A percentile compares a stretch with the other conserved stretches of the same genome.
These are phyloP conservation scores for Wickerhamomyces canadensis DNA, from an alignment of 805 yeast genomes.

Conservation along the genomic window DNA sequence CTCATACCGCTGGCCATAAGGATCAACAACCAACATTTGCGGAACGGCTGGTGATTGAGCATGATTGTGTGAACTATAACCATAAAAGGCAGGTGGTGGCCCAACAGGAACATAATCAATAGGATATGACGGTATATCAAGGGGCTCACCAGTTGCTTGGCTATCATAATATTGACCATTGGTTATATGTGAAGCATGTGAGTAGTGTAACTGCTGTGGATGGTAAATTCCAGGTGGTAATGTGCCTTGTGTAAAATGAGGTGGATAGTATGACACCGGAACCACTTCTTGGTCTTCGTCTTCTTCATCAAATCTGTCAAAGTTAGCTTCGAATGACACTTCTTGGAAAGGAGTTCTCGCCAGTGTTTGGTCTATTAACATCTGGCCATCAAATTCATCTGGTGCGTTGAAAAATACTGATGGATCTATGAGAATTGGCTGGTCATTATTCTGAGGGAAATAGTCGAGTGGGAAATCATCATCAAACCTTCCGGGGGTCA, in stretches of 20 bases:
- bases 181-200: conserved; percentile 13
- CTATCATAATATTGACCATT: conserved; percentile 24
- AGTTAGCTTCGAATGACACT: conserved; percentile 8
- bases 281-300: conserved; percentile 3
- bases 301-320: neutral
- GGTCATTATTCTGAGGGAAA: conserved; percentile 37
- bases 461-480: conserved; percentile 74
- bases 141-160: conserved; percentile 11
- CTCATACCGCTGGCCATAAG: conserved; percentile 2
- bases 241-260: neutral
- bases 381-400: conserved; percentile 35
- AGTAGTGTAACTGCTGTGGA: neutral
- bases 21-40: conserved; percentile 2
- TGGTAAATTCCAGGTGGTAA: neutral
- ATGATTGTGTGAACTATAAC: neutral
- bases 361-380: conserved; percentile 45
- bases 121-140: conserved; percentile 2
- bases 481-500: conserved; percentile 18
- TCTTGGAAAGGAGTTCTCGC: conserved; percentile 32
- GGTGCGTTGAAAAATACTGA: conserved; percentile 30
- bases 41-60: neutral
- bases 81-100: neutral
- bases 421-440: conserved; percentile 20
- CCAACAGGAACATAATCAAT: conserved; percentile 2
- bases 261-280: neutral